A percentile compares a stretch with the other conserved stretches of the same genome.
Conservation (phyloP, 345 rosid species). For the Populus ilicifolia region DNA sequence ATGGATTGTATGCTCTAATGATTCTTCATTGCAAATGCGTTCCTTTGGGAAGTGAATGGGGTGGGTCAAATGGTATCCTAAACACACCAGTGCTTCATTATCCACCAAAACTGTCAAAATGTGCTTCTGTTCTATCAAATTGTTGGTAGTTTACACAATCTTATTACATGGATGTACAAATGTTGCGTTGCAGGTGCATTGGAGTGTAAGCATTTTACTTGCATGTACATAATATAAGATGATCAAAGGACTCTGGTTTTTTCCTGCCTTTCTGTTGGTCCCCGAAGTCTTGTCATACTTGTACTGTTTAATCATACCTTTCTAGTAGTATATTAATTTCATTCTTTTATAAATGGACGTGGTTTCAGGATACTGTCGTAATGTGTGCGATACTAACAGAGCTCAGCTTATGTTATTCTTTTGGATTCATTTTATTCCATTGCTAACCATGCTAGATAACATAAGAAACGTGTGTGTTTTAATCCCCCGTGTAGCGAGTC, state of each 20-base stretch:
- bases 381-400: background rate
- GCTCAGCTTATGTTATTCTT: background rate
- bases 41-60: background rate
- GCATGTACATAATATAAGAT: background rate
- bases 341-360: background rate
- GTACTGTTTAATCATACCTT: background rate
- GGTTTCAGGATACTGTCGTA: background rate
- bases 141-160: background rate
- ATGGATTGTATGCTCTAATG: background rate
- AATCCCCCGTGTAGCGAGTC: no score
- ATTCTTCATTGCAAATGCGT: background rate
- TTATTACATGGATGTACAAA: background rate
- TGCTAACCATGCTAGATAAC: background rate
- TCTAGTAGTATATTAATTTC: background rate
- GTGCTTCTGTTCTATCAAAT: background rate
- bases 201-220: background rate
- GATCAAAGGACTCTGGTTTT: background rate
- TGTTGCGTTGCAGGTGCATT: background rate
- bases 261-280: background rate
- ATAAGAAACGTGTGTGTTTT: background rate
- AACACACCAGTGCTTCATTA: background rate
- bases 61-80: background rate
- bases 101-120: background rate
- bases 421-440: background rate
- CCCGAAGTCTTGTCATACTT: background rate